Conservation (phyloP, 2,329 filamentous ascomycete species). For the Sporothrix brasiliensis region DNA sequence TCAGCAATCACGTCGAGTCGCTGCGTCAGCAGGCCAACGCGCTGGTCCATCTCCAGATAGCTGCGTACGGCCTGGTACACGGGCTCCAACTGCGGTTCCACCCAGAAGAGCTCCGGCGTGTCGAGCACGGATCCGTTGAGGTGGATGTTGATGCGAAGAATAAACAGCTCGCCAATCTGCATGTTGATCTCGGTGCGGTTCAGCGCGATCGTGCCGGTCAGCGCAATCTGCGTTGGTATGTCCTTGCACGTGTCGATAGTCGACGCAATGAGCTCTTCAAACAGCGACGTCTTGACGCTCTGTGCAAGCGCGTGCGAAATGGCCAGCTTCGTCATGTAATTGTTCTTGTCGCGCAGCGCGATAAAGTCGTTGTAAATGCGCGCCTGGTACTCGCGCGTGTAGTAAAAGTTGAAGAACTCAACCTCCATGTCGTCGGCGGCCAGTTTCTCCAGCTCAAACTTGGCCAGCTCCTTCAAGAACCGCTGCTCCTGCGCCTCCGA, state of each 20-base stretch:
- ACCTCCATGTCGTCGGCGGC: slow-evolving; percentile 87
- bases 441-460: slow-evolving; percentile 91
- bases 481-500: slow-evolving; percentile 82
- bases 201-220: slow-evolving; percentile 88
- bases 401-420: slow-evolving; percentile 99
- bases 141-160: slow-evolving; percentile 96
- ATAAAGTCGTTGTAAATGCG: slow-evolving; percentile 99
- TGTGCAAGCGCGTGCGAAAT: slow-evolving; percentile 95
- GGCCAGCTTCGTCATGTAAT: slow-evolving; percentile 97
- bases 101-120: slow-evolving; percentile 97
- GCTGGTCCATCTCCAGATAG: slow-evolving; percentile 97
- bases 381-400: slow-evolving; percentile 95
- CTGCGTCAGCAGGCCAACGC: slow-evolving; percentile 86
- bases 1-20: slow-evolving; percentile 91
- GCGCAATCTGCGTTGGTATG: slow-evolving; percentile 87
- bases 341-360: slow-evolving; percentile 86
- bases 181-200: slow-evolving; percentile 94
- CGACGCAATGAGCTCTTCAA: slow-evolving; percentile 91
- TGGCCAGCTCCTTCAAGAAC: slow-evolving; percentile 90
- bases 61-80: slow-evolving; percentile 93
- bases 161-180: slow-evolving; percentile 98
- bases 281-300: slow-evolving; percentile 95
- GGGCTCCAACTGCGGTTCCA: slow-evolving; percentile 93
- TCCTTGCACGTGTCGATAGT: slow-evolving; percentile 93
- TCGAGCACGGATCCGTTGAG: slow-evolving; percentile 95